Evolutionary conservation across 371 early-diverging fungal genomes (phyloP).

Genomic region (Dichotomocladium elegans): DNA sequence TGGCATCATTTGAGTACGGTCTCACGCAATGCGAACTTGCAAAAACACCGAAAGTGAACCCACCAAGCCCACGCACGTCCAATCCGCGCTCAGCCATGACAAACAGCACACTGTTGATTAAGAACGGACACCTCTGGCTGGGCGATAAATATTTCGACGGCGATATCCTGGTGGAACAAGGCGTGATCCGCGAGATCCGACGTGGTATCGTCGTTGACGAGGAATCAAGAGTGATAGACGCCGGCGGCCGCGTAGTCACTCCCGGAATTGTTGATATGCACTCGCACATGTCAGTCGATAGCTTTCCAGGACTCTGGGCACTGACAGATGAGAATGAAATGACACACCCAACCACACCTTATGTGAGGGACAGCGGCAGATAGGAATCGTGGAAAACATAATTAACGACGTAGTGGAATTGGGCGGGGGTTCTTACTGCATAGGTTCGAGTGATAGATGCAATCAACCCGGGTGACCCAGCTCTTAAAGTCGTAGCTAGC

Average conservation of each 20-base stretch:
- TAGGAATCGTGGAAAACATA: neutral
- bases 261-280: slow-evolving; percentile 87
- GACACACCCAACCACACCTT: slow-evolving; percentile 61
- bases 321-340: slow-evolving; percentile 70
- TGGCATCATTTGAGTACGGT: slow-evolving; percentile 36
- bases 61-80: slow-evolving; percentile 25
- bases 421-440: neutral
- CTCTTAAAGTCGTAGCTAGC: slow-evolving; percentile 62
- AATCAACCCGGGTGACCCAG: slow-evolving; percentile 64
- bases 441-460: slow-evolving; percentile 59
- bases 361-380: slow-evolving; percentile 20
- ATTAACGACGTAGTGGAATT: too few species aligned
- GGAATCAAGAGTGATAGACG: slow-evolving; percentile 44
- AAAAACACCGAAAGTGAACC: neutral
- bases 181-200: slow-evolving; percentile 47
- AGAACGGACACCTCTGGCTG: slow-evolving; percentile 53
- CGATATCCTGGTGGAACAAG: slow-evolving; percentile 55
- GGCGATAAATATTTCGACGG: slow-evolving; percentile 50
- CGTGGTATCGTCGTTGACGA: slow-evolving; percentile 17
- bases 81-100: slow-evolving; percentile 42
- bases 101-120: slow-evolving; percentile 38
- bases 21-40: slow-evolving; percentile 32
- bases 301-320: slow-evolving; percentile 55
- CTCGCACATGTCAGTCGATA: slow-evolving; percentile 62
- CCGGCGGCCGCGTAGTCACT: slow-evolving; percentile 65